Conservation (phyloP, 2,329 filamentous ascomycete species). For the Fusarium verrucosum region DNA sequence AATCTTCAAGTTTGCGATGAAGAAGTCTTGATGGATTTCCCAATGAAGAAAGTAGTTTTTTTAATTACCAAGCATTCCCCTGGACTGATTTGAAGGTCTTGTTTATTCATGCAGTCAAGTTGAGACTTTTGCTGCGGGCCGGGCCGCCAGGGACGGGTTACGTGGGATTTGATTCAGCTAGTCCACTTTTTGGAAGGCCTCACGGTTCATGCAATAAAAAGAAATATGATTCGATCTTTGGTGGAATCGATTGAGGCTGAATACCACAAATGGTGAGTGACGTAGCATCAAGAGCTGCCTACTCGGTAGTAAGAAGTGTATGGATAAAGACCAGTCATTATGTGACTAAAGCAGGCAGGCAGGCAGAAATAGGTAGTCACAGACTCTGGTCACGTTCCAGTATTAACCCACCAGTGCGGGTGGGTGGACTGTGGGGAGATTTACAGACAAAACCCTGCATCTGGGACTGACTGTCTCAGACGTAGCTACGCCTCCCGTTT, state of each 20-base stretch:
- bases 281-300: constrained; percentile 3
- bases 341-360: neutral
- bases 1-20: too few species aligned
- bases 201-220: neutral
- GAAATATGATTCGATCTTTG: neutral
- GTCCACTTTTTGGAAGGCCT: constrained; percentile 1
- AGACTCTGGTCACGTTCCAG: constrained; percentile 20
- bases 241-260: neutral
- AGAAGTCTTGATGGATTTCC: too few species aligned
- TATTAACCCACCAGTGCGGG: constrained; percentile 10
- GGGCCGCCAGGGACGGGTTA: neutral
- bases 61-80: too few species aligned
- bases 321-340: neutral
- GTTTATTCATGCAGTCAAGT: too few species aligned
- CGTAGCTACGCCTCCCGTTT: constrained; percentile 4
- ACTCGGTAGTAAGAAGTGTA: neutral
- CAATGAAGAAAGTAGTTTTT: too few species aligned
- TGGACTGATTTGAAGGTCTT: too few species aligned
- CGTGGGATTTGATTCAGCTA: neutral
- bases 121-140: neutral
- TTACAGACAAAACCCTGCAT: constrained; percentile 9
- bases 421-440: constrained; percentile 16
- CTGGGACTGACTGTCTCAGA: neutral
- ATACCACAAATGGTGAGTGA: neutral
- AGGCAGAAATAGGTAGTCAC: constrained; percentile 13